Percentiles rank a stretch among this genome's conserved stretches.
Conservation (phyloP, 306 rosid genomes). For the Vigna radiata region DNA sequence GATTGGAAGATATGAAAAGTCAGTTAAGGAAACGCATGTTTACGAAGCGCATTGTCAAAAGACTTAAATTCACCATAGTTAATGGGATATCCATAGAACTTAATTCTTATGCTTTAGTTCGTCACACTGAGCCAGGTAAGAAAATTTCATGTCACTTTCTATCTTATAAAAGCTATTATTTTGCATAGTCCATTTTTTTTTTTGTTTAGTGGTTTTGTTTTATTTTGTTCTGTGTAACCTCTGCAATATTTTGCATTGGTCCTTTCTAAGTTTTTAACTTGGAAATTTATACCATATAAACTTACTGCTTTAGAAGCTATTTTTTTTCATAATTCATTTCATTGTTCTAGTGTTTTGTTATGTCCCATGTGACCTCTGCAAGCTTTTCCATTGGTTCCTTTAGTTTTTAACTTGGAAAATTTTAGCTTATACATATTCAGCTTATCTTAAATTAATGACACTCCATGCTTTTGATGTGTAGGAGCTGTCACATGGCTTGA, state of each 20-base stretch:
- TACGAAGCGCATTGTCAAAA: slow-evolving; percentile 80
- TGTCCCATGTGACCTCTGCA: slow-evolving; percentile 13
- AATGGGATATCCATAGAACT: slow-evolving; percentile 76
- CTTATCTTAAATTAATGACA: slow-evolving; percentile 40
- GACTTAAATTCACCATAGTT: slow-evolving; percentile 66
- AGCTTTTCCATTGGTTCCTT: slow-evolving; percentile 25
- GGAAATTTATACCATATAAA: background rate
- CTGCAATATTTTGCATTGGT: slow-evolving; percentile 30
- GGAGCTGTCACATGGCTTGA: slow-evolving; percentile 95
- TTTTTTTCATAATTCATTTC: slow-evolving; percentile 25
- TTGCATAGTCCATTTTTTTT: slow-evolving; percentile 34
- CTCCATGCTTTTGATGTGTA: slow-evolving; percentile 47
- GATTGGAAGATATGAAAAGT: slow-evolving; percentile 88
- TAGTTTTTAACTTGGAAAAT: slow-evolving; percentile 12
- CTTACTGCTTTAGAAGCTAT: slow-evolving; percentile 31
- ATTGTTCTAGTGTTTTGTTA: slow-evolving; percentile 26
- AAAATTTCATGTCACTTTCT: slow-evolving; percentile 39
- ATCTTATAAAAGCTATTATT: slow-evolving; percentile 19
- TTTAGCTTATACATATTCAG: slow-evolving; percentile 34
- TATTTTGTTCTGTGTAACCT: slow-evolving; percentile 7
- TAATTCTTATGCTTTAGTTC: slow-evolving; percentile 83
- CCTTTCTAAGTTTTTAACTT: background rate
- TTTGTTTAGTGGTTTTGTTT: slow-evolving; percentile 26
- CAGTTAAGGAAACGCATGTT: slow-evolving; percentile 93
- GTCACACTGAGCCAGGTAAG: slow-evolving; percentile 83